Conservation (phyloP, 2,329 filamentous ascomycete genomes). For the Dactylellina drechsleri region DNA sequence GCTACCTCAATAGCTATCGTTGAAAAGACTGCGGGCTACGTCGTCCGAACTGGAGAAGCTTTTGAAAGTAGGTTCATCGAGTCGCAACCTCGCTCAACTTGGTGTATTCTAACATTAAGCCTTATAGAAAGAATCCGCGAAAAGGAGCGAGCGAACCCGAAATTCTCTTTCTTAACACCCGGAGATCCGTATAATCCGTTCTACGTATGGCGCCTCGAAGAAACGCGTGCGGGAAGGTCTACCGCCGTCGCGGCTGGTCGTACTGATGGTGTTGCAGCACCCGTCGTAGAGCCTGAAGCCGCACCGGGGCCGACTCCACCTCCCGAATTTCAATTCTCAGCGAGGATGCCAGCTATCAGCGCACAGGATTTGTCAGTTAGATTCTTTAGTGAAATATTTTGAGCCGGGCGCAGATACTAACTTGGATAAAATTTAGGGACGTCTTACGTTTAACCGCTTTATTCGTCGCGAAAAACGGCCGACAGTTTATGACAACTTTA, state of each 20-base stretch:
- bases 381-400: conserved; percentile 56
- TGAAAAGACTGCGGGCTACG: conserved; percentile 94
- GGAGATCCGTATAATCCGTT: conserved; percentile 86
- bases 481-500: conserved; percentile 88
- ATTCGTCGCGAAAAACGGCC: conserved; percentile 91
- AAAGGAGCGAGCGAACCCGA: conserved; percentile 84
- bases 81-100: conserved; percentile 14
- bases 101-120: conserved; percentile 30
- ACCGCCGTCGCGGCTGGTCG: conserved; percentile 81
- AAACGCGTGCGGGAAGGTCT: conserved; percentile 85
- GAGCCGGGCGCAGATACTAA: conserved; percentile 19
- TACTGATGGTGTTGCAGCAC: conserved; percentile 70
- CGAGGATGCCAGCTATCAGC: conserved; percentile 96
- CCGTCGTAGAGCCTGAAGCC: conserved; percentile 68
- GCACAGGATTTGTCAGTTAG: conserved; percentile 84
- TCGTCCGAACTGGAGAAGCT: conserved; percentile 72
- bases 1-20: conserved; percentile 69
- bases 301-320: conserved; percentile 86
- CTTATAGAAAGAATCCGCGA: conserved; percentile 77
- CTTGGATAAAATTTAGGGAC: conserved; percentile 43
- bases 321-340: conserved; percentile 88
- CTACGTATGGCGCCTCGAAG: conserved; percentile 88
- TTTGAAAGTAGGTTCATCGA: conserved; percentile 70
- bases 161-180: conserved; percentile 85
- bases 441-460: conserved; percentile 78